Evolutionary conservation across 495 filamentous ascomycete species (phyloP).

Genomic region (Hypoxylon lenormandii): DNA sequence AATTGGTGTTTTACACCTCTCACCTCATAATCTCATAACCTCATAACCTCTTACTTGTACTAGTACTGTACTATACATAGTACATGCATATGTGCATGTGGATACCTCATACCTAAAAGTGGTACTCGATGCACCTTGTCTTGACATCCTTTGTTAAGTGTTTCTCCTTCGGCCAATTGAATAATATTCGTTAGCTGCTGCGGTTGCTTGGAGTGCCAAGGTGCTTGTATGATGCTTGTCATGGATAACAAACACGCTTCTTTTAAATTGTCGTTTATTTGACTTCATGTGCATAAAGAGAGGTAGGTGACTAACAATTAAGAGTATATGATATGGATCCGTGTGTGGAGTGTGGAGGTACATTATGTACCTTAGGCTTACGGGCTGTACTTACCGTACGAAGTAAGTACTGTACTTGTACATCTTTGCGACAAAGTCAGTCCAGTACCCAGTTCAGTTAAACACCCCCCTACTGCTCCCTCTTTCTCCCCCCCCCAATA

Average conservation of each 20-base stretch:
- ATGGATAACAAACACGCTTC: constrained; percentile 16
- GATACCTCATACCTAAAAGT: constrained; percentile 30
- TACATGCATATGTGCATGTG: constrained; percentile 21
- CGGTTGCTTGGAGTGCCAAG: no score
- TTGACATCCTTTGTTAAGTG: constrained; percentile 30
- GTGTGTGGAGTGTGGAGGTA: no score
- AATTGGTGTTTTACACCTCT: no score
- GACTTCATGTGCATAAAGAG: constrained; percentile 45
- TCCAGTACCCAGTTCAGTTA: no score
- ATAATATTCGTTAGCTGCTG: constrained; percentile 20
- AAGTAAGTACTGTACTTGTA: constrained; percentile 26
- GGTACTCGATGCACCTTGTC: constrained; percentile 18
- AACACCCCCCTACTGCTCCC: constrained; percentile 1
- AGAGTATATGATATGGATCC: no score
- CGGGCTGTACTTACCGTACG: constrained; percentile 21
- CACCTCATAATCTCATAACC: no score
- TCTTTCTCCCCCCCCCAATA: background rate
- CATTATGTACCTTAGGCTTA: background rate
- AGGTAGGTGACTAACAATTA: constrained; percentile 13
- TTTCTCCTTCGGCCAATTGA: constrained; percentile 19
- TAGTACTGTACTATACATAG: constrained; percentile 11
- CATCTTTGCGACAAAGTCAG: constrained; percentile 25
- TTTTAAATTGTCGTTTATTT: constrained; percentile 11
- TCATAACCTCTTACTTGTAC: background rate
- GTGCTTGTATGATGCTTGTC: background rate